phyloP scores from a whole-genome alignment of 2,329 filamentous ascomycete species.

The Clarireedia homoeocarpa region DNA sequence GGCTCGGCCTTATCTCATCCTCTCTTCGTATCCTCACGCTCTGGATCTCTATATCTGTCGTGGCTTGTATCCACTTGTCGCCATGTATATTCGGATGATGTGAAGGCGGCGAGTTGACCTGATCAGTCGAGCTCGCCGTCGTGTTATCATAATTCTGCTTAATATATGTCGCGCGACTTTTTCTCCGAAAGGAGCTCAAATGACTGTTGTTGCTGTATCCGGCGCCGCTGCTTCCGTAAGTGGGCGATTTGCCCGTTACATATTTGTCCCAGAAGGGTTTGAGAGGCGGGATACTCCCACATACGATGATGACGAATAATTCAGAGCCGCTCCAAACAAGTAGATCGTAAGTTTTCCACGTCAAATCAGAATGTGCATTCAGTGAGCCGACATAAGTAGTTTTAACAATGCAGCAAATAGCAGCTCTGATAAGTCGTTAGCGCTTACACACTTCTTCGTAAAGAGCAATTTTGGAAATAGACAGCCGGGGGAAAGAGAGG shows the following conservation, averaged over 20 bases:
- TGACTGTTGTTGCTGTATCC: neutral
- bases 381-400: neutral
- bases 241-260: neutral
- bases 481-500: neutral
- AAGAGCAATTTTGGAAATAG: no score
- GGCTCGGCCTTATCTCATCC: neutral
- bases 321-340: conserved; percentile 5
- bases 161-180: neutral
- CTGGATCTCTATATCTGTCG: conserved; percentile 5
- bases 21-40: neutral
- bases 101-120: neutral
- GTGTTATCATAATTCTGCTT: neutral
- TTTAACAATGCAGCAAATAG: conserved; percentile 8
- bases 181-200: neutral
- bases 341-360: conserved; percentile 7
- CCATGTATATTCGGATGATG: neutral
- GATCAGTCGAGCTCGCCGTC: neutral
- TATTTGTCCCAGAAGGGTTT: conserved; percentile 2
- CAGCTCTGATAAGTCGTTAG: conserved; percentile 2
- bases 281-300: conserved; percentile 8
- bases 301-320: conserved; percentile 7
- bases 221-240: neutral
- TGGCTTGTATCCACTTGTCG: conserved; percentile 1
- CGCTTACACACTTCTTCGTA: neutral
- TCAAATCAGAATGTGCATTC: conserved; percentile 3